Percentiles rank a stretch among this genome's conserved stretches.
Conservation (phyloP, 495 filamentous ascomycete species). For the Xylona heveae region DNA sequence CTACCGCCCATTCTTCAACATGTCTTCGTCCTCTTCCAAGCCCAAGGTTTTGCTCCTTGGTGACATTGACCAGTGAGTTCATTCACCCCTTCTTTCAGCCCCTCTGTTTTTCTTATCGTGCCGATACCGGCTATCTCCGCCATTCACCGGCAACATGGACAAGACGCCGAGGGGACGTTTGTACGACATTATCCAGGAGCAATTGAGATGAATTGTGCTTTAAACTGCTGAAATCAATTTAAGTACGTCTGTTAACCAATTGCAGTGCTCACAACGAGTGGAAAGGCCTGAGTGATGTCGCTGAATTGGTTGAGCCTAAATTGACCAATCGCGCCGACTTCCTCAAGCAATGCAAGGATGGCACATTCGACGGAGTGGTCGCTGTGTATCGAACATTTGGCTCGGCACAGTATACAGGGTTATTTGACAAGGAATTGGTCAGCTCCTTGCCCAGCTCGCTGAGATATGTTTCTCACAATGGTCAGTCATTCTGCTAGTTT, state of each 20-base stretch:
- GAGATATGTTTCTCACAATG: constrained; percentile 69
- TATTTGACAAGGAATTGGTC: constrained; percentile 28
- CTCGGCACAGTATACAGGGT: constrained; percentile 44
- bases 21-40: no score
- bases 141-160: not conserved
- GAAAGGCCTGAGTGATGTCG: constrained; percentile 25
- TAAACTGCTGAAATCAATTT: constrained; percentile 1
- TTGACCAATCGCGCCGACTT: constrained; percentile 42
- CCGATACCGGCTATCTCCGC: not conserved
- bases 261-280: constrained; percentile 23
- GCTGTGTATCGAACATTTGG: constrained; percentile 61
- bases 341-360: constrained; percentile 45
- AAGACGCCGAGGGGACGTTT: not conserved
- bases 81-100: constrained; percentile 1
- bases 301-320: constrained; percentile 25
- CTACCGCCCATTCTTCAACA: no score
- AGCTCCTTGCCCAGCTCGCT: constrained; percentile 35
- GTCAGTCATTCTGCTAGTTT: constrained; percentile 11
- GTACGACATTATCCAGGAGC: not conserved
- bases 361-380: constrained; percentile 42
- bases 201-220: not conserved
- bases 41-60: constrained; percentile 36
- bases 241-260: constrained; percentile 3
- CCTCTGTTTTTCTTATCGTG: not conserved
- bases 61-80: constrained; percentile 30